Conservation (phyloP, 164 flowering plant genomes). For the Dillenia turbinata region DNA sequence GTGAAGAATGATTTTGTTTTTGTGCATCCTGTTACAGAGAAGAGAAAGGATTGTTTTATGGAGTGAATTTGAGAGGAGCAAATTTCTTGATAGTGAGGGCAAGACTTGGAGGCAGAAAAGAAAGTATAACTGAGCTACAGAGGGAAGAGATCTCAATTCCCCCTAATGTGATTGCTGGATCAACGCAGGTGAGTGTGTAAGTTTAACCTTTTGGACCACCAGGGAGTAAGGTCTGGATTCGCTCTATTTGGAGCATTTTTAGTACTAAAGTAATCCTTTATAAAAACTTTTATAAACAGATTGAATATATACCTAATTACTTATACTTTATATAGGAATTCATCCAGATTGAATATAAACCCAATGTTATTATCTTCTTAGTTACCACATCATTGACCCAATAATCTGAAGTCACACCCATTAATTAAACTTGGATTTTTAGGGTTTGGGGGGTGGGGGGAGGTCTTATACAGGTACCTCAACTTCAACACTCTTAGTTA, state of each 20-base stretch:
- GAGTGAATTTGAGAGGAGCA: slow-evolving; percentile 46
- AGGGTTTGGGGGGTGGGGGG: too few relatives aligned
- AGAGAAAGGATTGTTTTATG: slow-evolving; percentile 58
- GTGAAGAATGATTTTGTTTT: background rate
- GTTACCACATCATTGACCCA: too few relatives aligned
- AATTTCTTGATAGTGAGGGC: slow-evolving; percentile 41
- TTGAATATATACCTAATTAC: background rate
- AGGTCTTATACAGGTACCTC: too few relatives aligned
- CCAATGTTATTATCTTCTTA: too few relatives aligned
- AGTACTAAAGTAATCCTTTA: background rate
- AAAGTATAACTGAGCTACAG: slow-evolving; percentile 30
- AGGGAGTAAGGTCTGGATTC: background rate
- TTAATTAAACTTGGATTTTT: too few relatives aligned
- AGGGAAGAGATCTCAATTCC: slow-evolving; percentile 43
- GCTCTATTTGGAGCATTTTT: background rate
- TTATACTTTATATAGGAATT: too few relatives aligned
- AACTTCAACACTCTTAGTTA: too few relatives aligned
- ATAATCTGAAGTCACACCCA: too few relatives aligned
- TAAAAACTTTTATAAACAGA: background rate
- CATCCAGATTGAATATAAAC: too few relatives aligned
- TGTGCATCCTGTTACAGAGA: slow-evolving; percentile 28
- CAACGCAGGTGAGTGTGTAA: slow-evolving; percentile 31
- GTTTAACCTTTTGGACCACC: background rate
- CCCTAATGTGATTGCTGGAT: slow-evolving; percentile 20
- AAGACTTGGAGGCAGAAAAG: slow-evolving; percentile 44